These are phyloP conservation scores for Xylariaceae sp. DNA, from an alignment of 2,329 filamentous ascomycete species.

Conservation along the genomic window DNA sequence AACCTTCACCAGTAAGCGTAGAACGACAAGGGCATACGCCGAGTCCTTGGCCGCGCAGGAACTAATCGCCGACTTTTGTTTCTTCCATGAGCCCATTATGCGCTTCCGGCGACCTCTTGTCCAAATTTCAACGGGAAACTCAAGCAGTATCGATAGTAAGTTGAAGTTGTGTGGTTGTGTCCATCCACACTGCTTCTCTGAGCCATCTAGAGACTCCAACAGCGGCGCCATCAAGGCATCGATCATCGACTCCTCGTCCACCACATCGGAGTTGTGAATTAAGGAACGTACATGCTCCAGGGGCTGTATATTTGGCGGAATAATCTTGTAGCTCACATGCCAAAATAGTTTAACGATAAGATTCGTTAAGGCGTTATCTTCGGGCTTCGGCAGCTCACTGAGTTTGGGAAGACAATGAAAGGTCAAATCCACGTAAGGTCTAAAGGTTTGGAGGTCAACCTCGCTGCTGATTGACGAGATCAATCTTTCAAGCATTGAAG, in stretches of 20 bases:
- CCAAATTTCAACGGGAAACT: constrained; percentile 27
- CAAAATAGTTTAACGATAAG: constrained; percentile 25
- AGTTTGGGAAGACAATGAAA: constrained; percentile 26
- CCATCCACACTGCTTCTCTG: constrained; percentile 23
- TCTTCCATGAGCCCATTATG: constrained; percentile 31
- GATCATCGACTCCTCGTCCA: constrained; percentile 27
- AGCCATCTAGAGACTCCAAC: constrained; percentile 23
- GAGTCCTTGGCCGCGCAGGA: constrained; percentile 19
- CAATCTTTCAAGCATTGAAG: constrained; percentile 24
- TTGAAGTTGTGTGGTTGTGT: constrained; percentile 23
- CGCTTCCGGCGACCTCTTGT: constrained; percentile 31
- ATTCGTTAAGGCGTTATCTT: constrained; percentile 16
- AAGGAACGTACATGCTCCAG: constrained; percentile 17
- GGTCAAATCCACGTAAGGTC: constrained; percentile 23
- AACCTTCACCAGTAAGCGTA: constrained; percentile 28
- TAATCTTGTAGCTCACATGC: constrained; percentile 15
- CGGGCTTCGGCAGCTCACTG: constrained; percentile 21
- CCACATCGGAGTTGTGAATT: constrained; percentile 24
- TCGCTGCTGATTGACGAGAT: constrained; percentile 16
- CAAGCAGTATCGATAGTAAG: constrained; percentile 22
- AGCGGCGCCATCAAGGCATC: constrained; percentile 26
- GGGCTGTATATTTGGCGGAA: constrained; percentile 8
- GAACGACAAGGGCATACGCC: constrained; percentile 22
- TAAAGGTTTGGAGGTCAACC: constrained; percentile 10
- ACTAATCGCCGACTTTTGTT: constrained; percentile 21